Conservation (phyloP, 805 yeast species). For the Ogataea nitratoaversa region DNA sequence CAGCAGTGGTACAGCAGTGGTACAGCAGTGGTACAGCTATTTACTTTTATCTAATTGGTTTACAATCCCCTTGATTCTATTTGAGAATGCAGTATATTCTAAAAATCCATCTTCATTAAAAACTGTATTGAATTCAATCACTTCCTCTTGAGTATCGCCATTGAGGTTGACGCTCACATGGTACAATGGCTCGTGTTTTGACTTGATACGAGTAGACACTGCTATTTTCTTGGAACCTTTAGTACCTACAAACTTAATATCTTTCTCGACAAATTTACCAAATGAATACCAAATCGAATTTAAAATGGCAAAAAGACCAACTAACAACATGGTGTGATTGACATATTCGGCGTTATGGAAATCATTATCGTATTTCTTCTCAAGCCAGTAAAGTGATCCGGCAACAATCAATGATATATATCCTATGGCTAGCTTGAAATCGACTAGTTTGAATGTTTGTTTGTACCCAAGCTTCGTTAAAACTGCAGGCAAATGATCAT, state of each 20-base stretch:
- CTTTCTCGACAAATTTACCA: constrained; percentile 34
- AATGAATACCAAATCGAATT: constrained; percentile 35
- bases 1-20: no score
- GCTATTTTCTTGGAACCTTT: constrained; percentile 33
- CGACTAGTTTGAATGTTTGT: constrained; percentile 43
- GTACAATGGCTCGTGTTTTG: constrained; percentile 44
- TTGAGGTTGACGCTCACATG: constrained; percentile 31
- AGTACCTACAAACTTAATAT: constrained; percentile 44
- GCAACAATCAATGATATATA: constrained; percentile 42
- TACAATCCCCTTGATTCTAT: constrained; percentile 21
- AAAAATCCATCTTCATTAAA: constrained; percentile 46
- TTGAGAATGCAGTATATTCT: constrained; percentile 32
- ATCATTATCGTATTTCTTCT: constrained; percentile 40
- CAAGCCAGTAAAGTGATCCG: constrained; percentile 42
- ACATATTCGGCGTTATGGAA: constrained; percentile 38
- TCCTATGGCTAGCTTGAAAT: constrained; percentile 47
- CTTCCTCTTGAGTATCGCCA: constrained; percentile 14
- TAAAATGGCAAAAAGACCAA: constrained; percentile 35
- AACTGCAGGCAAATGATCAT: constrained; percentile 41
- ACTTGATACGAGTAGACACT: constrained; percentile 33
- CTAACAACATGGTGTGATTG: constrained; percentile 31
- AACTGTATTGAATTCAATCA: constrained; percentile 36
- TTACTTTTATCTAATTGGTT: constrained; percentile 19
- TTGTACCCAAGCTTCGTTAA: constrained; percentile 42
- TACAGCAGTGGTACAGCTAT: constrained; percentile 8